Evolutionary conservation across 108 stramenopile species (phyloP).

Genomic region (Skeletonema marinoi): DNA sequence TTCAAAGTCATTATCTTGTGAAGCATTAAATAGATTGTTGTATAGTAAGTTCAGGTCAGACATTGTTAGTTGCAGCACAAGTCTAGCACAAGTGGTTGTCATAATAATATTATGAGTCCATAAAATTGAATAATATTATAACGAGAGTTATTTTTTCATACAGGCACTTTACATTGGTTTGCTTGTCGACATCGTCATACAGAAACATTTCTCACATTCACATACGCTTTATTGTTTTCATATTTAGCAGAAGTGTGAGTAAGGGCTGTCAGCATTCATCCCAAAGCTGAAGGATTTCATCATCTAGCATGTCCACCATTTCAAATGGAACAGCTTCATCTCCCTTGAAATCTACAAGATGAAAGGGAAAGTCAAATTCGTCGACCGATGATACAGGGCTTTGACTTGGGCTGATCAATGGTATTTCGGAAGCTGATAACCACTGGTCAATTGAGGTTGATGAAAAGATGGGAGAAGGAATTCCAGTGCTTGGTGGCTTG

Average conservation of each 20-base stretch:
- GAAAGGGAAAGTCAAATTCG: not conserved
- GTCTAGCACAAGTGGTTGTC: no score
- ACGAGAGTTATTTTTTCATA: not conserved
- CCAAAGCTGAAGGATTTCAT: not conserved
- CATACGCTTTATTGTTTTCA: not conserved
- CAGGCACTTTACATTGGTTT: not conserved
- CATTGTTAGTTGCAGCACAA: no score
- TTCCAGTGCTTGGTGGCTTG: not conserved
- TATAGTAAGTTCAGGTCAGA: not conserved
- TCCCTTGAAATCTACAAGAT: not conserved
- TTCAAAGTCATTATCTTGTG: conserved; percentile 36
- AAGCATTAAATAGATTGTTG: not conserved
- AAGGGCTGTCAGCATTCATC: not conserved
- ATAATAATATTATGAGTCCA: no score
- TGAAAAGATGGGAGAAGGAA: not conserved
- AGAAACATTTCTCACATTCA: not conserved
- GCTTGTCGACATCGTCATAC: not conserved
- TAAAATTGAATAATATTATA: no score
- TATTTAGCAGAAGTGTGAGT: no score
- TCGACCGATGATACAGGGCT: not conserved
- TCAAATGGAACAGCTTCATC: not conserved
- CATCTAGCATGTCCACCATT: not conserved
- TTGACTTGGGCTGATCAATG: not conserved
- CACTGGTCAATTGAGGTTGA: not conserved
- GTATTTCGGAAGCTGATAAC: not conserved